Conservation (phyloP, 1,139 yeast species). For the Komagataea norvegica region DNA sequence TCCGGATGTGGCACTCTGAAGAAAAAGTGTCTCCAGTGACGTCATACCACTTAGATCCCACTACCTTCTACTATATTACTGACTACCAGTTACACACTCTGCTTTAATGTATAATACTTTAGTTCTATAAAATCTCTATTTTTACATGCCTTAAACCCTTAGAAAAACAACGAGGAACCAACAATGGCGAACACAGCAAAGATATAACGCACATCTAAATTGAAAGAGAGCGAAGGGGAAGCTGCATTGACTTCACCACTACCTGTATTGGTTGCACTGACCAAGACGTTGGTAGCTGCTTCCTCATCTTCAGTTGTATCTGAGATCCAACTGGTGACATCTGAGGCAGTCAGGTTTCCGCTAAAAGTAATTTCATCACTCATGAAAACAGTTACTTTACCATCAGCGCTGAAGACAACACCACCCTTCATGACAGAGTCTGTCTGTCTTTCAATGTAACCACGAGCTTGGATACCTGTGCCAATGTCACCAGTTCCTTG, state of each 20-base stretch:
- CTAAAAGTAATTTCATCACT: conserved; percentile 53
- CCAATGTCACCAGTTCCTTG: conserved; percentile 63
- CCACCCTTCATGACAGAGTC: conserved; percentile 55
- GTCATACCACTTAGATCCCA: no score
- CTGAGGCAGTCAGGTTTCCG: conserved; percentile 24
- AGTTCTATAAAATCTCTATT: no score
- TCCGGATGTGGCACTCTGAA: no score
- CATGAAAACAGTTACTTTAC: conserved; percentile 55
- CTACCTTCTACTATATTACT: no score
- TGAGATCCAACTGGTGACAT: conserved; percentile 26
- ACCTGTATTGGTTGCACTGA: conserved; percentile 27
- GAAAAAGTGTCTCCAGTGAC: no score
- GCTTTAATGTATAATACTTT: no score
- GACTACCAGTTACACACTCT: no score
- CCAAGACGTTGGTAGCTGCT: conserved; percentile 18
- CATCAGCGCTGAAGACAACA: conserved; percentile 59
- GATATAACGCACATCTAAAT: conserved; percentile 19
- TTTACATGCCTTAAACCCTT: no score
- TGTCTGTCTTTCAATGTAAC: conserved; percentile 46
- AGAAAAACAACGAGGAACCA: conserved; percentile 12
- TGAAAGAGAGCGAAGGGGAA: conserved; percentile 11
- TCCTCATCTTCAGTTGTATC: conserved; percentile 13
- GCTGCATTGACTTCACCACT: conserved; percentile 18
- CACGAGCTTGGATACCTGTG: conserved; percentile 53
- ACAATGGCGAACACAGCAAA: conserved; percentile 20